Evolutionary conservation across 371 early-diverging fungal species (phyloP), one percentile per base, ranked within the genome.

Genomic region (Mortierella sp.): DNA sequence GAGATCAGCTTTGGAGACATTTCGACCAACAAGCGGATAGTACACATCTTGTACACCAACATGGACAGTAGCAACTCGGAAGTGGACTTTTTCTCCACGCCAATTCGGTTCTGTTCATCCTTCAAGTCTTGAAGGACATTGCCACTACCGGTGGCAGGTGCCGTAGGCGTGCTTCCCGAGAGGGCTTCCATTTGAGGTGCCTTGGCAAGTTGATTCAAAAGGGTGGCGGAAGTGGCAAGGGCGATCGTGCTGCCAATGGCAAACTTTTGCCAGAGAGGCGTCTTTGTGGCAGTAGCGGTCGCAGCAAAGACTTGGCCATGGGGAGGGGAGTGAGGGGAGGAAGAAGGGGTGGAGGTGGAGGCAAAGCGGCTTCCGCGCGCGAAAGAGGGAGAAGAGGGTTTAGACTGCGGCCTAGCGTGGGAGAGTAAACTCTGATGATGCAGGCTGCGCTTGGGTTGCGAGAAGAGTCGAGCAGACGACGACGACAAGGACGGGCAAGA

Each of bases 1-100:
- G 83, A 53, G 47, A 95, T 85, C 16, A 95, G 42, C 23, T 78
- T 54, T 6, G 93, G 91, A 5, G 94, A 89, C 53, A 81, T 59
- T 43, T 87, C 85, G 23, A 94, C 93, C 14, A 95, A 79, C 67
- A 85, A 74, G 13, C 85, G 68, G 54, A 89, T 81, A 5, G 84
- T 83, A 71, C 95, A 95, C 30, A 92, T 64, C 61, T 87, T 84
- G 78, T 93, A 94, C 51, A 96, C 95, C 23, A 89, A 61, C 71
- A 91, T 83, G 5, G 91, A 91, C 54, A 90, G 85, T 43, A 90
- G 47, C 52, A 96, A 86, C 61, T 92, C 89, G 10, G 69, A 55
- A 12, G 86, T 83, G 38, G 86, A 73, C 78, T 87, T 90, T 30
- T 85, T 78, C 19, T 83, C 78, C 28, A 88, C 65, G n/a, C 84